Conservation (phyloP, 1,139 yeast species). For the Yamadazyma blattariae region DNA sequence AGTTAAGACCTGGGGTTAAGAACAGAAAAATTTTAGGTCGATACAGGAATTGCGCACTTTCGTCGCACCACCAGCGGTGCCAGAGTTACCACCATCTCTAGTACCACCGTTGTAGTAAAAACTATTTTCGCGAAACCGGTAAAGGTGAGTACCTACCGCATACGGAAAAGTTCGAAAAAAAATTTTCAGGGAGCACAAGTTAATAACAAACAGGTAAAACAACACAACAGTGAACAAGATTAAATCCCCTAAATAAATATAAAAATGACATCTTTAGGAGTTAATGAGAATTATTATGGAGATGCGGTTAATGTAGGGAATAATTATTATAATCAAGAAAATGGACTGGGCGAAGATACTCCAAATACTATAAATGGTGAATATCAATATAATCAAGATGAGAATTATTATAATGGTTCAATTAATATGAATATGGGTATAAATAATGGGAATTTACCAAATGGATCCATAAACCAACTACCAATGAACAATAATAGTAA, state of each 20-base stretch:
- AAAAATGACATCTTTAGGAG: constrained; percentile 9
- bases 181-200: constrained; percentile 1
- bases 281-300: constrained; percentile 8
- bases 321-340: constrained; percentile 3
- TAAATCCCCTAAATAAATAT: too few relatives aligned
- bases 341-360: constrained; percentile 1
- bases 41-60: too few relatives aligned
- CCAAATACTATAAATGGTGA: neutral
- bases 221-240: too few relatives aligned
- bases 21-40: too few relatives aligned
- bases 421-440: neutral
- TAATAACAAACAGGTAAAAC: too few relatives aligned
- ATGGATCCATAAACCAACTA: neutral
- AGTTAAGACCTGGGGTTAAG: too few relatives aligned
- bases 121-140: too few relatives aligned
- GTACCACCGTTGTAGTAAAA: too few relatives aligned
- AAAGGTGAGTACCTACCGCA: too few relatives aligned
- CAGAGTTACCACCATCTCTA: too few relatives aligned
- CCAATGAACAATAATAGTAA: neutral
- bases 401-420: constrained; percentile 1
- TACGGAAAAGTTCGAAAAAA: constrained; percentile 6
- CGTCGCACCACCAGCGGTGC: too few relatives aligned
- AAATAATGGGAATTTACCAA: neutral
- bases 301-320: constrained; percentile 3
- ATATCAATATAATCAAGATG: constrained; percentile 5